Base-by-base conservation (phyloP, 2,329 filamentous ascomycete genomes). In the Fusarium sp. region DNA sequence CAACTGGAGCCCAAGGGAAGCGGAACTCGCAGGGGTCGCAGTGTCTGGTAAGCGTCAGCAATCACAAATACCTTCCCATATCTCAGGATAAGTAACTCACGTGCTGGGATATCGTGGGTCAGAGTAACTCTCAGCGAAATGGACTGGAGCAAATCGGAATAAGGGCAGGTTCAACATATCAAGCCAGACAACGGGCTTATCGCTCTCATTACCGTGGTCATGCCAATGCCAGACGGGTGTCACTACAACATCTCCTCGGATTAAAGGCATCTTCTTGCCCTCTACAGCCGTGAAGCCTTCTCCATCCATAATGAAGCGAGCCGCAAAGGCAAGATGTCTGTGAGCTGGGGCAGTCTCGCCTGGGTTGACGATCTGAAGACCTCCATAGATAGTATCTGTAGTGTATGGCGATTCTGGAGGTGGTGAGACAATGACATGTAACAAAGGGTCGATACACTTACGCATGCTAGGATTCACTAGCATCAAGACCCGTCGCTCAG, bases 151-250 rank as follows among this genome's bases (percentile, higher is more conserved):
- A 58, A 80, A 80, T 1, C 75, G 73, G 66, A 84, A 86, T 4
- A 78, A 72, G 0, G 84, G 84, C 2, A 87, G 68, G 70, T 87
- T 82, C 1, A 87, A 70, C 5, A 79, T 82, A 65, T 87, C 85
- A 1, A 87, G 74, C 85, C 85, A 87, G 26, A 87, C 80, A 70
- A 86, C 81, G 0, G 83, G 82, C 2, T 76, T 76, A 1, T 76
- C 74, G 8, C 83, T 81, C 53, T 87, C 83, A 43, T 86, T 86
- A 4, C 85, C 85, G 53, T 87, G 84, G 57, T 87, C 85, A 58
- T 86, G 84, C 78, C 82, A 87, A 66, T 85, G 81, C 84, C 84
- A 87, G 0, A 78, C 81, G 0, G 84, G 85, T 0, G 85, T 87
- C 1, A 86, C 71, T 12, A 87, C 82, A 2, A 87, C 81, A 60